Evolutionary conservation across 441 rosid genomes (phyloP).

Genomic region (Aleurites moluccanus): DNA sequence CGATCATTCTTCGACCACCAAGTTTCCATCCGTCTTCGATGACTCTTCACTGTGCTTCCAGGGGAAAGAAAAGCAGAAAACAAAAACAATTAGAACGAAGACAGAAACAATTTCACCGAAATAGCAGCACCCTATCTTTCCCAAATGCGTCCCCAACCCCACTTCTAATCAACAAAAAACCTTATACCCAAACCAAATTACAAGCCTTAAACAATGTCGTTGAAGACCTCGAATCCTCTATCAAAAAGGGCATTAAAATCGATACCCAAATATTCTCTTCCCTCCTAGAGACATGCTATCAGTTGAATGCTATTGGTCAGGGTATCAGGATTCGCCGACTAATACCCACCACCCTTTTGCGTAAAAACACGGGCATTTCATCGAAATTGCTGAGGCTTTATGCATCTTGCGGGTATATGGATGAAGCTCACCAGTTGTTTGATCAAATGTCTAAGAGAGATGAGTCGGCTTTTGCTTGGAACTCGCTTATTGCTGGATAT

Average conservation of each 20-base stretch:
- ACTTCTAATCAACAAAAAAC: slow-evolving; percentile 33
- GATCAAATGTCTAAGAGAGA: slow-evolving; percentile 65
- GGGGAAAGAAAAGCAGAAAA: slow-evolving; percentile 38
- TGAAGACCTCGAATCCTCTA: slow-evolving; percentile 56
- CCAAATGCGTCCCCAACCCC: slow-evolving; percentile 60
- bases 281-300: slow-evolving; percentile 73
- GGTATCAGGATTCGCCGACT: slow-evolving; percentile 60
- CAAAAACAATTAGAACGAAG: slow-evolving; percentile 26
- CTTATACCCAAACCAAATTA: slow-evolving; percentile 43
- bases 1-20: slow-evolving; percentile 29
- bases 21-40: slow-evolving; percentile 16
- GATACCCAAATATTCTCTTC: slow-evolving; percentile 64
- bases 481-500: slow-evolving; percentile 82
- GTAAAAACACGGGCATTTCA: slow-evolving; percentile 52
- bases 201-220: slow-evolving; percentile 59
- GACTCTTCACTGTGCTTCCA: slow-evolving; percentile 31
- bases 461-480: slow-evolving; percentile 77
- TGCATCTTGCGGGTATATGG: slow-evolving; percentile 52
- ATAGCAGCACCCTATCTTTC: slow-evolving; percentile 32
- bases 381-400: slow-evolving; percentile 73
- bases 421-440: slow-evolving; percentile 73
- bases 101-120: slow-evolving; percentile 13
- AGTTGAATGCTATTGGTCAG: slow-evolving; percentile 49
- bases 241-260: slow-evolving; percentile 47
- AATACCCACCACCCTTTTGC: slow-evolving; percentile 52